Evolutionary conservation across 805 yeast genomes (phyloP), one percentile per base, ranked within the genome.

Genomic region (Pichia sporocuriosa): DNA sequence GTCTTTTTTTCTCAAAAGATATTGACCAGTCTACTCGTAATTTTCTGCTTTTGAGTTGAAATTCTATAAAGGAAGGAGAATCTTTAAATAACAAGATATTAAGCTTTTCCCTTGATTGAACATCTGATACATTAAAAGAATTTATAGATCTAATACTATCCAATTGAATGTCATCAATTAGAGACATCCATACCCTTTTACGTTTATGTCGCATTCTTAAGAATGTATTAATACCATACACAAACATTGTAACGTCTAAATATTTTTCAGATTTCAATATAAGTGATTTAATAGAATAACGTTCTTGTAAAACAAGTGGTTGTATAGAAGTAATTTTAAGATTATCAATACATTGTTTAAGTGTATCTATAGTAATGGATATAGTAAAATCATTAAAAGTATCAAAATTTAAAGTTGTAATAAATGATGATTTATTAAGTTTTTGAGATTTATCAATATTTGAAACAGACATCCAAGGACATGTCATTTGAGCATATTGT

Each of bases 381-480:
- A 26, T 12, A 15, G 29, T 27, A 17, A 41, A 34, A n/a, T 15
- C 33, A 6, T 37, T 33, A 19, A 28, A 24, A 4, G 17, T 15
- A 17, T 39, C 33, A 10, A 40, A 39, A n/a, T 20, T 23, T 24
- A 35, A 4, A 4, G 12, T 22, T 10, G 39, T 28, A 4, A 9
- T 17, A 21, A 20, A 33, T n/a, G 19, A 23, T 7, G 20, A 12
- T 15, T 15, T 5, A 5, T 12, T 15, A 13, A 6, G 8, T 19
- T 19, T 19, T n/a, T 29, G 8, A 5, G 15, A 11, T 6, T 34
- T 31, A 3, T 31, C 31, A 3, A 32, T n/a, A n/a, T 13, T 15
- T 2, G 19, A 26, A 8, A 34, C 22, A 4, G 30, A 4, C 59
- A 62, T 52, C 36, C 50, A 25, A 1, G 63, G 65, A 42, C 51